A percentile compares a stretch with the other conserved stretches of the same genome.
phyloP scores from a whole-genome alignment of 2,329 filamentous ascomycete genomes.

The Peltaster fructicola region DNA sequence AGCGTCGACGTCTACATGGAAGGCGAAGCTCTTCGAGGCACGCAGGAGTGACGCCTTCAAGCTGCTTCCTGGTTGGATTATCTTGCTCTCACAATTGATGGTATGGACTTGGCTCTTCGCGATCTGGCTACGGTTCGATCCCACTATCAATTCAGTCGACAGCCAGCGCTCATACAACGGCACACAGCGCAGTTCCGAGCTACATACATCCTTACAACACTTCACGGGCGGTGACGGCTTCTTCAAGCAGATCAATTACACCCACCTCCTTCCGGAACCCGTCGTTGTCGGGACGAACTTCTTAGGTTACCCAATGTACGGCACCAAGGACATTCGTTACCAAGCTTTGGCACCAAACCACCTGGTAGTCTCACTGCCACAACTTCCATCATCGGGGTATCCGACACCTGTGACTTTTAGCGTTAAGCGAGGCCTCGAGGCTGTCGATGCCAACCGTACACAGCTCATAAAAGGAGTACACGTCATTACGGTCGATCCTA shows the following conservation, averaged over 20 bases:
- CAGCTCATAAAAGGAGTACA: conserved; percentile 16
- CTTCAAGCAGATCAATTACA: conserved; percentile 5
- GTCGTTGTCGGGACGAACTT: conserved; percentile 2
- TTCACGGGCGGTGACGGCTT: conserved; percentile 5
- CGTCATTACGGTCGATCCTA: conserved; percentile 9
- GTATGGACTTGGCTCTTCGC: neutral
- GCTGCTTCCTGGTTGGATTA: neutral
- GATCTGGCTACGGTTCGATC: neutral
- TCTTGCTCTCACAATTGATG: conserved; percentile 1
- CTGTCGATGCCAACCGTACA: conserved; percentile 9
- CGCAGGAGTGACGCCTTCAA: neutral
- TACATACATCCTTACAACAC: neutral
- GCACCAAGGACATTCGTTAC: conserved; percentile 4
- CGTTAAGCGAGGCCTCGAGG: neutral
- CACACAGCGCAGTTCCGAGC: neutral
- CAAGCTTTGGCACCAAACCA: conserved; percentile 10
- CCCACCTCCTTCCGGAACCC: conserved; percentile 11
- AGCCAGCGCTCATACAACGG: neutral
- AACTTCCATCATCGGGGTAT: conserved; percentile 1
- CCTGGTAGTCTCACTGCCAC: conserved; percentile 13
- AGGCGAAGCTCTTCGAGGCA: too few relatives aligned
- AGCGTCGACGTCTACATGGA: too few relatives aligned
- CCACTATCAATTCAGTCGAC: neutral
- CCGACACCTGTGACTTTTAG: neutral
- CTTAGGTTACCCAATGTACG: conserved; percentile 4